Base-by-base conservation (phyloP, 1,284 basidiomycete genomes). In the Cutaneotrichosporon curvatum region DNA sequence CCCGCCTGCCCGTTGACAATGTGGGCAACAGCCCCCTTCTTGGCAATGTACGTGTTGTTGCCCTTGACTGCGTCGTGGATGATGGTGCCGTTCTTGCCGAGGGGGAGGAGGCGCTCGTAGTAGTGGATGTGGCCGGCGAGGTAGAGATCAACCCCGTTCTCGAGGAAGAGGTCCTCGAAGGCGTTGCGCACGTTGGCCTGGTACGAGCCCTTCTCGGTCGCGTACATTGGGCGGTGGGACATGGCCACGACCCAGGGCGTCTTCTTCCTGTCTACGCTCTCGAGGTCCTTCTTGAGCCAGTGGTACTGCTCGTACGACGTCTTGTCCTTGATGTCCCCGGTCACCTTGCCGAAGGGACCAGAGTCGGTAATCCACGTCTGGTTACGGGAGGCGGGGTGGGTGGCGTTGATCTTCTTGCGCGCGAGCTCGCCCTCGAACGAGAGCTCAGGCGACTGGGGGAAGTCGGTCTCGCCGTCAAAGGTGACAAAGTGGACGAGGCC, bases 161-260 rank as follows among this genome's bases (percentile, higher is more conserved):
- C 50, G 47, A 68, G 58, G 45, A 72, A 54, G 16, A 67, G 20
- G 16, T 56, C 48, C 50, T 71, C 68, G 35, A 68, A 71, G 11
- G 69, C 66, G 21, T 61, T 48, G 21, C 62, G 59, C 46, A 68
- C 61, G 43, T 61, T 51, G 9, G 40, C 35, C 45, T 53, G 58
- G 59, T 69, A 59, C 43, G 44, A 4, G 31, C 58, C 34, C 25
- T 53, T 18, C 51, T 62, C 51, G 47, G 57, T 51, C 33, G 54
- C 51, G 65, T 57, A 59, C 47, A 59, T 50, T 8, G 58, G 66
- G 32, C 66, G 50, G 48, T 72, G 70, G 11, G 57, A 60, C 40
- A 61, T 56, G 35, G 56, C 67, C 15, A 72, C 43, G 28, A 72
- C 57, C 69, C 69, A 72, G 8, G 70, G 70, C 6, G 70, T 72